These are phyloP conservation scores for Euphorbia tirucalli DNA, from an alignment of 345 rosid species.

Conservation along the genomic window DNA sequence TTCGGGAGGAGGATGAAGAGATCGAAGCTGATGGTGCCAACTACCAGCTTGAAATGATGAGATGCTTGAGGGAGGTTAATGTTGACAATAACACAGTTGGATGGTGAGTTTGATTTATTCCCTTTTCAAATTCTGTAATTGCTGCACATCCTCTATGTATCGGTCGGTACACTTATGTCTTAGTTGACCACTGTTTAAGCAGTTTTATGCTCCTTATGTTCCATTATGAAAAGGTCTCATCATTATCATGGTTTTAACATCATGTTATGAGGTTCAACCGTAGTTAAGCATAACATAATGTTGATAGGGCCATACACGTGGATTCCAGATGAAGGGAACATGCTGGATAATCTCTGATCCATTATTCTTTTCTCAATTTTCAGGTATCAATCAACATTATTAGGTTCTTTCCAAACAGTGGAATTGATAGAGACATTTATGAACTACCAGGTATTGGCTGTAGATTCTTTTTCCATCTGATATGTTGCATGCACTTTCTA, in stretches of 20 bases:
- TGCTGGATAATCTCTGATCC: neutral
- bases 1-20: conserved; percentile 92
- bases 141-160: neutral
- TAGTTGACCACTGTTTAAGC: neutral
- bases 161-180: neutral
- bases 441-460: conserved; percentile 86
- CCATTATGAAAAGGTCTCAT: neutral
- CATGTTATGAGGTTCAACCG: neutral
- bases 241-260: neutral
- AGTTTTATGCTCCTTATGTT: neutral
- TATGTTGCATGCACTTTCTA: neutral
- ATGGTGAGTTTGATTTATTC: conserved; percentile 46
- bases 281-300: too few species aligned
- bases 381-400: conserved; percentile 96
- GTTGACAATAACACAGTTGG: conserved; percentile 99
- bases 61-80: conserved; percentile 95
- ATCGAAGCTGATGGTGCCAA: conserved; percentile 98
- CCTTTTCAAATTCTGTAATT: neutral
- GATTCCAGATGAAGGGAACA: neutral
- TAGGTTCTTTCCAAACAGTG: conserved; percentile 88
- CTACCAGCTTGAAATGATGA: conserved; percentile 99
- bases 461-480: neutral
- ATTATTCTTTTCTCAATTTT: conserved; percentile 10
- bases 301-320: neutral
- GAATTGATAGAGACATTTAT: conserved; percentile 96